Evolutionary conservation across 352 stramenopile genomes (phyloP).

Genomic region (Albugo laibachii): DNA sequence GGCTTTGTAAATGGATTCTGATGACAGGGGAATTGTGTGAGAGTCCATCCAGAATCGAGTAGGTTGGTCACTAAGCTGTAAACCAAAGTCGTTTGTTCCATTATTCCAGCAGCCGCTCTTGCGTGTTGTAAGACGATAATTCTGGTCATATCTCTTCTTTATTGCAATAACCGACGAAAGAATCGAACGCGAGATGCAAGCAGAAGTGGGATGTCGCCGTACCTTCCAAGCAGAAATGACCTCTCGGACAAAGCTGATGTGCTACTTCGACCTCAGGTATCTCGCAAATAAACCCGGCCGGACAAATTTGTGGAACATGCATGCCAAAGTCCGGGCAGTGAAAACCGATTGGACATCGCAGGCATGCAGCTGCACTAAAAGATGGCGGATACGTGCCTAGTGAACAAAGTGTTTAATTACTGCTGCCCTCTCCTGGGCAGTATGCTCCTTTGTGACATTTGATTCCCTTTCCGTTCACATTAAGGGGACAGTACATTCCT

Average conservation of each 20-base stretch:
- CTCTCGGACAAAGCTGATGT: slow-evolving; percentile 87
- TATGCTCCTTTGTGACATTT: slow-evolving; percentile 55
- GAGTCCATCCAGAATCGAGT: slow-evolving; percentile 88
- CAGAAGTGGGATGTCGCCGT: slow-evolving; percentile 87
- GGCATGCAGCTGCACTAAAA: slow-evolving; percentile 52
- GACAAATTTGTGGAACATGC: slow-evolving; percentile 85
- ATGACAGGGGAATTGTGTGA: slow-evolving; percentile 54
- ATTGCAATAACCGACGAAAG: slow-evolving; percentile 13
- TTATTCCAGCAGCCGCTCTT: slow-evolving; percentile 89
- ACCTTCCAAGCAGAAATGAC: slow-evolving; percentile 90
- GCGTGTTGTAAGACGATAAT: slow-evolving; percentile 31
- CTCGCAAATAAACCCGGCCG: slow-evolving; percentile 88
- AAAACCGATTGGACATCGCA: slow-evolving; percentile 89
- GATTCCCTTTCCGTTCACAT: slow-evolving; percentile 19
- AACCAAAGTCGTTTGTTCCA: slow-evolving; percentile 85
- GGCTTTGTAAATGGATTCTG: slow-evolving; percentile 46
- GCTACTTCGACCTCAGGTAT: slow-evolving; percentile 81
- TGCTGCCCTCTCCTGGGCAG: slow-evolving; percentile 54
- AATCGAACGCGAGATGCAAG: slow-evolving; percentile 38
- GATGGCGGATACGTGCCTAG: slow-evolving; percentile 87
- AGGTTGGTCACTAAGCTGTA: slow-evolving; percentile 74
- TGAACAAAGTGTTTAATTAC: slow-evolving; percentile 89
- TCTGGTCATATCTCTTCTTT: not conserved
- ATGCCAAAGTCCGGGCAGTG: slow-evolving; percentile 86
- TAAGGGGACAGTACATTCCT: slow-evolving; percentile 74